Base-by-base conservation (phyloP, 805 yeast species). In the Zygotorulaspora sp. region DNA sequence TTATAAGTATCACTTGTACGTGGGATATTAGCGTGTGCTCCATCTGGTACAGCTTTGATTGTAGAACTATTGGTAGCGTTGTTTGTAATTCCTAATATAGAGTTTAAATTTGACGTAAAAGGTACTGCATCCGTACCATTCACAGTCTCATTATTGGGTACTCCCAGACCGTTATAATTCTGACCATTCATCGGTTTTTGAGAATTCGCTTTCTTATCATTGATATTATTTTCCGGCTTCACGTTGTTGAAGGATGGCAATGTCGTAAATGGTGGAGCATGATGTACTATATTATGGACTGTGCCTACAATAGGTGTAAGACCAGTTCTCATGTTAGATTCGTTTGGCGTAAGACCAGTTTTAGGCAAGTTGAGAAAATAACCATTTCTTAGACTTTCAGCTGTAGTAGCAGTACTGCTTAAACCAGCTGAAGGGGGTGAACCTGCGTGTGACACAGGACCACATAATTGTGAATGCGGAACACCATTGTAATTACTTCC, bases 281-380 rank as follows among this genome's bases (percentile, higher is more conserved):
- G 23, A 21, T 41, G 45, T 10, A 32, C 9, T 17, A 26, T 12
- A 12, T 6, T 26, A 12, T 26, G 12, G 16, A 26, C 30, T n/a
- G 15, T 17, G 8, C 30, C 30, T 8, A 50, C 44, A 2, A 79
- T 84, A 0, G 89, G 89, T 0, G 89, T 80, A 18, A 81, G 57
- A 0, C 92, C 90, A 0, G 84, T 68, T 47, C 95, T 69, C 34
- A 85, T 48, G 34, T 78, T 72, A 4, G 86, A 75, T 54, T 84
- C 94, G 57, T 79, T 83, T 2, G 92, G 92, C 0, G 88, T 80
- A 31, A 85, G 65, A 0, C 87, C 90, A 0, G 84, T 61, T 40
- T 66, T 56, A 20, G 65, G 58, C 34, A 62, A 49, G 30, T 45
- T 48, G 14, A 55, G 34, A 14, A 45, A 45, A 17, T 51, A 49